Conservation (phyloP, 305 asterid genomes). For the Fraxinus paxiana region DNA sequence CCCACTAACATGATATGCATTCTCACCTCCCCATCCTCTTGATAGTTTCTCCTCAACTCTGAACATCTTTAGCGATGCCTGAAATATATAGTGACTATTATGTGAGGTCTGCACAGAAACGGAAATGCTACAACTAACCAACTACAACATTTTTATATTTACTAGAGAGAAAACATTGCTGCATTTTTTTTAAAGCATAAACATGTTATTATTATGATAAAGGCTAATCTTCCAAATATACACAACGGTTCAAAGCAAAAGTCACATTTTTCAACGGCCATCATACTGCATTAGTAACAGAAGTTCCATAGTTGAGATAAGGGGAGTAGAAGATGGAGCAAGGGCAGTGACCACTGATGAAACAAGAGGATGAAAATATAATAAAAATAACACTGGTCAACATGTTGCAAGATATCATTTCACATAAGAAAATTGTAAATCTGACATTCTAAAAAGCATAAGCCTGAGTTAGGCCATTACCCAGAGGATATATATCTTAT, state of each 20-base stretch:
- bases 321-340: not conserved
- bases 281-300: not conserved
- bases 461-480: not conserved
- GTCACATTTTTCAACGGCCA: not conserved
- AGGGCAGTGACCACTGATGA: not conserved
- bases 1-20: constrained; percentile 94
- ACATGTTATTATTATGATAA: not conserved
- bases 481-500: not conserved
- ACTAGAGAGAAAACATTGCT: not conserved
- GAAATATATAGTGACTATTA: constrained; percentile 24
- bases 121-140: not conserved
- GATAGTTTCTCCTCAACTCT: constrained; percentile 94
- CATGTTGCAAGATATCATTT: not conserved
- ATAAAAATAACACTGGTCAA: not conserved
- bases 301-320: not conserved
- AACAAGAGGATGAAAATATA: not conserved
- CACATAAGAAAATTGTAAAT: not conserved
- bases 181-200: not conserved
- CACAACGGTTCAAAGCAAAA: not conserved
- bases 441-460: not conserved
- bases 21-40: constrained; percentile 98
- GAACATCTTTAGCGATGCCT: constrained; percentile 62
- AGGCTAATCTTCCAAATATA: not conserved
- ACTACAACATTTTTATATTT: not conserved
- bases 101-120: not conserved